Percentiles rank a stretch among this genome's conserved stretches.
These are phyloP conservation scores for Paxillus ammoniavirescens DNA, from an alignment of 768 basidiomycete species.

Conservation along the genomic window DNA sequence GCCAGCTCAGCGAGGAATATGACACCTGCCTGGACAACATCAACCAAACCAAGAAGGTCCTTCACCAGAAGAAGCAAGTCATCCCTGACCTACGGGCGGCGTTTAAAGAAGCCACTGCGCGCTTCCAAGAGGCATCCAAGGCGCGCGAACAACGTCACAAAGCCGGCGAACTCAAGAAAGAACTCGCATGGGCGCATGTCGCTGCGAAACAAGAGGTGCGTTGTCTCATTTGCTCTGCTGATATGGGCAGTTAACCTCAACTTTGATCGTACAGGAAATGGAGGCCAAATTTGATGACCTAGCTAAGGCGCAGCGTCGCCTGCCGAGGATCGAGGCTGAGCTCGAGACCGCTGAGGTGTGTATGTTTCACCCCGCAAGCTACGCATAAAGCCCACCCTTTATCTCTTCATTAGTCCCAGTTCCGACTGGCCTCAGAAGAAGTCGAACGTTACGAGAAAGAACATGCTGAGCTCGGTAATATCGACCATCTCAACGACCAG, in stretches of 20 bases:
- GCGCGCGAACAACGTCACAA: constrained; percentile 69
- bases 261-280: constrained; percentile 38
- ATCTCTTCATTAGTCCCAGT: constrained; percentile 27
- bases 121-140: constrained; percentile 71
- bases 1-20: constrained; percentile 86
- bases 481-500: constrained; percentile 43
- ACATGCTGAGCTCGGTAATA: constrained; percentile 41
- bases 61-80: constrained; percentile 69
- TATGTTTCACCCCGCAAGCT: background rate
- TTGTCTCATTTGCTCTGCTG: background rate
- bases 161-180: constrained; percentile 69
- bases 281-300: constrained; percentile 39
- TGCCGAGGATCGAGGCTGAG: constrained; percentile 40
- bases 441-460: constrained; percentile 41
- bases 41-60: constrained; percentile 59
- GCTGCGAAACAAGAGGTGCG: constrained; percentile 63
- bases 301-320: constrained; percentile 36
- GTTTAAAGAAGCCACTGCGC: constrained; percentile 53
- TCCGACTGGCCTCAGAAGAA: constrained; percentile 33
- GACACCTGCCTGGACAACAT: constrained; percentile 73
- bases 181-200: constrained; percentile 88
- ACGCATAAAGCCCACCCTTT: background rate
- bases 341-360: constrained; percentile 40
- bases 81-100: constrained; percentile 71
- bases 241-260: background rate